phyloP scores from a whole-genome alignment of 1,284 basidiomycete genomes.

The Golubevia sp. region DNA sequence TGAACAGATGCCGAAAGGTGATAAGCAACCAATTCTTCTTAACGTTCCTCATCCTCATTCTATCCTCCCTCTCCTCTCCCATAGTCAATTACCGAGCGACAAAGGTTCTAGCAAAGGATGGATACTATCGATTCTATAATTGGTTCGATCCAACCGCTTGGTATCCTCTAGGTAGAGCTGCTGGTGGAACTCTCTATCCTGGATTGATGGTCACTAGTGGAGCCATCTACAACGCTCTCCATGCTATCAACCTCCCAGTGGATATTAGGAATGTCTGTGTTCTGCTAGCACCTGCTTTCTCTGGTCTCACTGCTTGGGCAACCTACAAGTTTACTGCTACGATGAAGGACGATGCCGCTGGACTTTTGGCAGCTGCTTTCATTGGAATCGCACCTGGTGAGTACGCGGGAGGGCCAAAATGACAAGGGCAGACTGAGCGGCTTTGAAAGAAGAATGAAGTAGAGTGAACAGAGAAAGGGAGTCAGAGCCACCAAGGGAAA shows the following conservation, averaged over 20 bases:
- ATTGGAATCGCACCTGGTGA: slow-evolving; percentile 91
- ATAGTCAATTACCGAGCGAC: slow-evolving; percentile 29
- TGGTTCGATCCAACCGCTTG: slow-evolving; percentile 98
- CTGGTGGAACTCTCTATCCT: slow-evolving; percentile 97
- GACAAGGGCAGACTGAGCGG: too few species aligned
- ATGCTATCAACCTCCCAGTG: slow-evolving; percentile 87
- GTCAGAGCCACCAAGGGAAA: too few species aligned
- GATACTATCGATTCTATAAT: slow-evolving; percentile 67
- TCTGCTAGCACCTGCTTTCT: slow-evolving; percentile 92
- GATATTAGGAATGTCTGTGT: slow-evolving; percentile 98
- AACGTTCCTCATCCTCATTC: slow-evolving; percentile 2
- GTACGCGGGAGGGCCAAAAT: too few species aligned
- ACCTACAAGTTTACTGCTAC: slow-evolving; percentile 69
- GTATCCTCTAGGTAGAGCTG: slow-evolving; percentile 97
- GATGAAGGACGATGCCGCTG: slow-evolving; percentile 73
- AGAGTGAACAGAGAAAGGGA: too few species aligned
- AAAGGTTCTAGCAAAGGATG: slow-evolving; percentile 83
- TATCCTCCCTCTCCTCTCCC: slow-evolving; percentile 7
- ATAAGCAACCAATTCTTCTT: too few species aligned
- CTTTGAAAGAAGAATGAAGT: too few species aligned
- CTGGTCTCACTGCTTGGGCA: slow-evolving; percentile 94
- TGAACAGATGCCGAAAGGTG: too few species aligned
- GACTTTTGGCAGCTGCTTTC: slow-evolving; percentile 94
- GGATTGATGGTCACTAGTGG: slow-evolving; percentile 95
- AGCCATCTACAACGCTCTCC: slow-evolving; percentile 89